These are phyloP conservation scores for maize (Zea mays) DNA, from an alignment of 176 grass and related monocot species.

Conservation along the genomic window Zm-B73-REFERENCE-NAM-5.0 NC_050096.1:300181501-300182000, in stretches of 20 bases:
- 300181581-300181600: no score
- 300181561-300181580: no score
- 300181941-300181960: conserved; percentile 38
- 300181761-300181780: conserved; percentile 16
- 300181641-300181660: no score
- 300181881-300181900: conserved; percentile 73
- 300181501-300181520: no score
- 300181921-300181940: conserved; percentile 43
- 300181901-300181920: conserved; percentile 58
- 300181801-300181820: conserved; percentile 23
- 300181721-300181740: background rate
- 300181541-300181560: no score
- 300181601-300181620: no score
- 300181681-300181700: background rate
- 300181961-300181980: conserved; percentile 55
- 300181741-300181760: background rate
- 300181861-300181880: conserved; percentile 71
- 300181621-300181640: no score
- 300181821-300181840: conserved; percentile 85
- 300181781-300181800: conserved; percentile 3
- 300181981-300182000: conserved; percentile 58
- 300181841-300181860: conserved; percentile 73
- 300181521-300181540: no score
- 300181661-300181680: conserved; percentile 11
- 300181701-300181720: background rate